Base-by-base conservation (phyloP, 345 rosid species). In the Sapria himalayana region DNA sequence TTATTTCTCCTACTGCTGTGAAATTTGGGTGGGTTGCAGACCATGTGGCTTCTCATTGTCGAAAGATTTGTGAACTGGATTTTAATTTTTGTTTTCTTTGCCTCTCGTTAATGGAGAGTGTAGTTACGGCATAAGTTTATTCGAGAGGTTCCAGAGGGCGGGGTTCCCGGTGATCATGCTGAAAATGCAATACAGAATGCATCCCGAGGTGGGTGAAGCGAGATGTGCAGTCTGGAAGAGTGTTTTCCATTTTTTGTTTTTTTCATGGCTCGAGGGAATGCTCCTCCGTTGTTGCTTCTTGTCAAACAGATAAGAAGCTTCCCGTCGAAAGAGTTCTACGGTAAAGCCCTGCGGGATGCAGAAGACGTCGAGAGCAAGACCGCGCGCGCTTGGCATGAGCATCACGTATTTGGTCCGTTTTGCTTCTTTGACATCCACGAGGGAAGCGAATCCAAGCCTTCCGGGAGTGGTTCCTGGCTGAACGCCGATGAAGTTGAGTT, bases 151-250 rank as follows among this genome's bases (percentile, higher is more conserved):
- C 49, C 94, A 89, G 58, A 79, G 60, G 54, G 98, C 93, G 51
- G 98, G 94, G 42, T 82, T 81, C 57, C 98, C 94, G 7, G 93
- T 89, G 22, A 63, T 68, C 29, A 82, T 89, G 98, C 74, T 89
- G 62, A 89, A 72, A 67, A 65, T 81, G 27, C 94, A 79, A 51
- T 89, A 89, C 51, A 70, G 94, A 23, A 89, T 89, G 98, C 98
- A 82, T 72, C 98, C 94, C 20, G 75, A 76, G 94, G 94, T 86
- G 55, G 49, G 62, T 19, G 55, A 25, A 33, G 2, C 9, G 33
- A 15, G n/a, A n/a, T n/a, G n/a, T n/a, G n/a, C n/a, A n/a, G n/a
- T n/a, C n/a, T n/a, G n/a, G n/a, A n/a, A n/a, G n/a, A n/a, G n/a
- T n/a, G n/a, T n/a, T n/a, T n/a, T n/a, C n/a, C n/a, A n/a, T n/a